These are phyloP conservation scores for Lactarius quietus DNA, from an alignment of 768 basidiomycete species.

Conservation along the genomic window DNA sequence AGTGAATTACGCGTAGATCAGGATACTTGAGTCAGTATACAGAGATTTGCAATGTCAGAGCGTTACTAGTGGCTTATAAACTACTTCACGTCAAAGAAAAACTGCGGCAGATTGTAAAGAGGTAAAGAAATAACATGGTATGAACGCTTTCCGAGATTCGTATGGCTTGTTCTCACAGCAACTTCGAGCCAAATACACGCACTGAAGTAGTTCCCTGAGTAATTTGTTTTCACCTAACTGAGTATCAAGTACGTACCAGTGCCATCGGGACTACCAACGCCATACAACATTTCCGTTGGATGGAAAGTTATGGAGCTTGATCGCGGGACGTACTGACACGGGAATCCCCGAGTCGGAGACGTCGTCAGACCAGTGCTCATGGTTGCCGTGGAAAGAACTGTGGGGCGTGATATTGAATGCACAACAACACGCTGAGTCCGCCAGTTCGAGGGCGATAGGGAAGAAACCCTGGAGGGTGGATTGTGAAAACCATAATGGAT, in stretches of 20 bases:
- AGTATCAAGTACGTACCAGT: slow-evolving; percentile 32
- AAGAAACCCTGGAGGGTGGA: slow-evolving; percentile 35
- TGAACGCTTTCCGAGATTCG: background rate
- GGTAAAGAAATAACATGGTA: slow-evolving; percentile 5
- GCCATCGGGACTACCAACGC: slow-evolving; percentile 70
- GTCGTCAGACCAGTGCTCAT: slow-evolving; percentile 53
- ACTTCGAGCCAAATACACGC: slow-evolving; percentile 25
- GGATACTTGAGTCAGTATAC: background rate
- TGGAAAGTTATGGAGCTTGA: slow-evolving; percentile 72
- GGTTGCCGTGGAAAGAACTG: slow-evolving; percentile 43
- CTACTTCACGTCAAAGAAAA: slow-evolving; percentile 9
- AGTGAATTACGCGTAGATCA: background rate
- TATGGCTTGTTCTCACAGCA: slow-evolving; percentile 15
- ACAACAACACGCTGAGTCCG: slow-evolving; percentile 61
- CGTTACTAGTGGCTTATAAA: slow-evolving; percentile 11
- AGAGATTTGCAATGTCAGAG: slow-evolving; percentile 8
- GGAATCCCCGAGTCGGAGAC: slow-evolving; percentile 51
- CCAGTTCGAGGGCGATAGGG: slow-evolving; percentile 57
- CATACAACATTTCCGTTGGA: slow-evolving; percentile 82
- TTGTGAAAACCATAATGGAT: background rate
- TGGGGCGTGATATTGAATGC: slow-evolving; percentile 47
- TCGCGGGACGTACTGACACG: slow-evolving; percentile 59
- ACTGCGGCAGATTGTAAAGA: slow-evolving; percentile 9
- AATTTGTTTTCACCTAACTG: background rate
- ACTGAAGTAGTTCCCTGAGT: slow-evolving; percentile 8